Evolutionary conservation across 2,329 filamentous ascomycete species (phyloP).

Genomic region (Penicillium rolfsii): DNA sequence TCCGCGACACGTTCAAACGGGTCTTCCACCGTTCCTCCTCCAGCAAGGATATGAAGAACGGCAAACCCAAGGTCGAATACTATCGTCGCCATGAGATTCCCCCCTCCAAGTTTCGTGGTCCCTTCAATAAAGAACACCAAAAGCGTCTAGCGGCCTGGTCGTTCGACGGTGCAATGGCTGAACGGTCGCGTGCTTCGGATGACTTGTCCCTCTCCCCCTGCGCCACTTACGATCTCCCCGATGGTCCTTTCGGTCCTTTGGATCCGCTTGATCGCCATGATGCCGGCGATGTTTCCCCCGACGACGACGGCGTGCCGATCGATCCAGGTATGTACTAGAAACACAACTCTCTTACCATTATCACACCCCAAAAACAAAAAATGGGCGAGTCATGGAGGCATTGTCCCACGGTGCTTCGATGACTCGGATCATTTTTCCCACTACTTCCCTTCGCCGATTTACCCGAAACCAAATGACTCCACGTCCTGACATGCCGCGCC

Average conservation of each 20-base stretch:
- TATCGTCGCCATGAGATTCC: constrained; percentile 54
- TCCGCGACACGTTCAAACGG: constrained; percentile 43
- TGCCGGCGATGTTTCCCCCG: constrained; percentile 27
- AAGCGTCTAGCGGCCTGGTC: constrained; percentile 50
- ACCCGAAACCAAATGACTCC: background rate
- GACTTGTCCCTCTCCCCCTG: constrained; percentile 46
- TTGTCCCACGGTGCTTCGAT: too few species aligned
- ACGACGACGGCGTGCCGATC: constrained; percentile 30
- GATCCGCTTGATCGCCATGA: constrained; percentile 23
- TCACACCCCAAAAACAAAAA: background rate
- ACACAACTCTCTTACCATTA: background rate
- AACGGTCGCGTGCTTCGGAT: constrained; percentile 36
- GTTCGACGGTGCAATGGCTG: constrained; percentile 42
- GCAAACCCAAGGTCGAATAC: constrained; percentile 50
- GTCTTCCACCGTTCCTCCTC: constrained; percentile 40
- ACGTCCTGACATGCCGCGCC: constrained; percentile 13
- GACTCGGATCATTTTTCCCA: background rate
- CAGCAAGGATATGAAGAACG: constrained; percentile 30
- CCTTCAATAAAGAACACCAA: constrained; percentile 52
- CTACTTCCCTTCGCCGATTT: background rate
- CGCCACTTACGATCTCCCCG: constrained; percentile 32
- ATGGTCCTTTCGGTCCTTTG: constrained; percentile 19
- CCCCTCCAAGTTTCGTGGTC: constrained; percentile 53
- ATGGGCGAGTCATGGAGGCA: background rate
- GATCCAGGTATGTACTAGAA: constrained; percentile 27